phyloP scores from a whole-genome alignment of 2,329 filamentous ascomycete species.

The Exophiala aquamarina region DNA sequence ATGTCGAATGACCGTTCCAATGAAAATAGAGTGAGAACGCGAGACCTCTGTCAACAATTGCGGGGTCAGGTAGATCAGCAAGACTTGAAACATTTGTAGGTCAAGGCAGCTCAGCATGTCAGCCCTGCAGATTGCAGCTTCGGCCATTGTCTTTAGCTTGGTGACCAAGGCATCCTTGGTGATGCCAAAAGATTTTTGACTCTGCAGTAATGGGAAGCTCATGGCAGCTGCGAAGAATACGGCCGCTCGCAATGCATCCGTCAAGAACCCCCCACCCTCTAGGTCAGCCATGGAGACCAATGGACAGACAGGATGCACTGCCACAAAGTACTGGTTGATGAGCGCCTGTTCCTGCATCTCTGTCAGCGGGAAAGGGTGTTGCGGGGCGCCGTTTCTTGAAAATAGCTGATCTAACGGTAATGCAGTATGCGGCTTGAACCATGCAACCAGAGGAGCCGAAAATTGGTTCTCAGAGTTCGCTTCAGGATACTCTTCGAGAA shows the following conservation, averaged over 20 bases:
- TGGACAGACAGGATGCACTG: slow-evolving; percentile 1
- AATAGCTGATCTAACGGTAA: not conserved
- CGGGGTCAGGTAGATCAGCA: slow-evolving; percentile 65
- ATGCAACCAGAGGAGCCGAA: slow-evolving; percentile 1
- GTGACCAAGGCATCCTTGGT: slow-evolving; percentile 59
- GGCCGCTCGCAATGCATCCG: not conserved
- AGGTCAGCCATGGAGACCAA: not conserved
- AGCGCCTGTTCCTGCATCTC: not conserved
- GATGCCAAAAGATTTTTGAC: slow-evolving; percentile 54
- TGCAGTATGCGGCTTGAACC: slow-evolving; percentile 3
- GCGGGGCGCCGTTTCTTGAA: not conserved
- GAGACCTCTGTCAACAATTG: slow-evolving; percentile 70
- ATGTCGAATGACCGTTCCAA: slow-evolving; percentile 68
- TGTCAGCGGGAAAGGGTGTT: not conserved
- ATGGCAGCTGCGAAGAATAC: slow-evolving; percentile 66
- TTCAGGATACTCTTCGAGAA: not conserved
- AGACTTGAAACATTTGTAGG: slow-evolving; percentile 70
- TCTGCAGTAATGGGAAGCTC: slow-evolving; percentile 58
- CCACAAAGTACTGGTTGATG: slow-evolving; percentile 3
- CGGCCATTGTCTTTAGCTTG: slow-evolving; percentile 63
- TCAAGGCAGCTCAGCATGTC: slow-evolving; percentile 69
- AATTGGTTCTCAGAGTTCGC: not conserved
- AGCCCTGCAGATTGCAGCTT: slow-evolving; percentile 65
- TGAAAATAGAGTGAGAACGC: slow-evolving; percentile 67
- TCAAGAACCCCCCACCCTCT: not conserved